A percentile compares a stretch with the other conserved stretches of the same genome.
Evolutionary conservation across 2,329 filamentous ascomycete species (phyloP).

Genomic region (Diplocarpon rosae): DNA sequence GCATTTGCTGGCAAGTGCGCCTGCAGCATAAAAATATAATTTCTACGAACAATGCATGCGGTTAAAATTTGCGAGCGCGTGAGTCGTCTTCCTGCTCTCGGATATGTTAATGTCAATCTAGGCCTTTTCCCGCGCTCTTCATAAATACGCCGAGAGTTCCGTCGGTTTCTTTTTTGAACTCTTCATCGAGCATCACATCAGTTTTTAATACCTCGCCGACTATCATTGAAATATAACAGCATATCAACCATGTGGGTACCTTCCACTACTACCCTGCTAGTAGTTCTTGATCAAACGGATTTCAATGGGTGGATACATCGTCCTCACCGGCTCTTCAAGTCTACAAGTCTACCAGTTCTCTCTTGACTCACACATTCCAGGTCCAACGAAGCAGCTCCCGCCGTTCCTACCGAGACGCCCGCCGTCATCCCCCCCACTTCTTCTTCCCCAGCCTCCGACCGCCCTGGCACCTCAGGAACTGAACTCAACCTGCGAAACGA

Average conservation of each 20-base stretch:
- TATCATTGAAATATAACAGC: too few relatives aligned
- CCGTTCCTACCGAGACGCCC: neutral
- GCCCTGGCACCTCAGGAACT: slow-evolving; percentile 12
- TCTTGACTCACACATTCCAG: too few relatives aligned
- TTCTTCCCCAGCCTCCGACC: neutral
- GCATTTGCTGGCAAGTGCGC: slow-evolving; percentile 2
- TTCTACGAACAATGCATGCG: neutral
- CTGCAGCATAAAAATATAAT: slow-evolving; percentile 5
- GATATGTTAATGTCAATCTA: neutral
- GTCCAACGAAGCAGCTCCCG: neutral
- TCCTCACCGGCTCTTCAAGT: too few relatives aligned
- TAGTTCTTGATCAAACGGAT: too few relatives aligned
- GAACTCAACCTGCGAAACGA: slow-evolving; percentile 17
- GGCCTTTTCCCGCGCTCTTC: neutral
- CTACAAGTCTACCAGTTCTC: too few relatives aligned
- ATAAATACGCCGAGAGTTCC: slow-evolving; percentile 3
- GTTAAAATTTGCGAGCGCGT: neutral
- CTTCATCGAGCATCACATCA: neutral
- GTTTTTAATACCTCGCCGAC: too few relatives aligned
- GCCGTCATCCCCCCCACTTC: neutral
- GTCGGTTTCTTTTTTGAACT: neutral
- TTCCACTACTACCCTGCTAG: too few relatives aligned
- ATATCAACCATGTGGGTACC: too few relatives aligned
- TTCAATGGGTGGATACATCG: too few relatives aligned
- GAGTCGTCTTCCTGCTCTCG: neutral